Evolutionary conservation across 306 rosid genomes (phyloP), one percentile per base, ranked within the genome.

Genomic region (Vigna reflexopilosa): DNA sequence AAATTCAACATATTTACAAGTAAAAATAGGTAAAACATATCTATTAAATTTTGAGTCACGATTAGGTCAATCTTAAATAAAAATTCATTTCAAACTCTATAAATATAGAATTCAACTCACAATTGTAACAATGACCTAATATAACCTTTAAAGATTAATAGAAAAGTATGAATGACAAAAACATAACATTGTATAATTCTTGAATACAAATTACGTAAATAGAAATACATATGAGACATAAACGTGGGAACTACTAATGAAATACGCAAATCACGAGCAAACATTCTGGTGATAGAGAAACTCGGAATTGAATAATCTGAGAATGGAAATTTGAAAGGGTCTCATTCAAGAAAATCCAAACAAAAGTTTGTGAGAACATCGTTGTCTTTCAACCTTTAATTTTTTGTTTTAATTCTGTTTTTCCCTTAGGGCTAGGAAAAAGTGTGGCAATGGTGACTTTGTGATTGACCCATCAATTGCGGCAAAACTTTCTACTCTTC

Each of bases 391-490:
- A 7, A 4, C 3, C 14, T 54, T 17, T 68, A 20, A 15, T 19
- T 47, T 30, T 7, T 36, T 63, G 8, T 34, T 3, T 40, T 40
- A 5, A 36, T 5, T 36, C 7, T 38, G 1, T 0, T 63, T 63
- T n/a, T 3, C 26, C 26, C 1, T 11, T 3, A 15, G 63, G 49
- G n/a, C 51, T 22, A 71, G n/a, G 4, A 8, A 66, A 20, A 73
- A 78, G 69, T 52, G 55, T 24, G 52, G 28, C 68, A 74, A 49
- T 38, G 40, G 62, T 73, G 70, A 75, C 42, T 44, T 79, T 73
- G 51, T 61, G 42, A 63, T 67, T 45, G 26, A 47, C 55, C 84
- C 84, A 75, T 75, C 66, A 69, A 22, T 80, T 83, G 72, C 42
- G 73, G 81, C 80, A 71, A 76, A 80, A 56, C 36, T 75, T 73